phyloP scores from a whole-genome alignment of 2,329 filamentous ascomycete species.

The Stagonosporopsis rhizophila region DNA sequence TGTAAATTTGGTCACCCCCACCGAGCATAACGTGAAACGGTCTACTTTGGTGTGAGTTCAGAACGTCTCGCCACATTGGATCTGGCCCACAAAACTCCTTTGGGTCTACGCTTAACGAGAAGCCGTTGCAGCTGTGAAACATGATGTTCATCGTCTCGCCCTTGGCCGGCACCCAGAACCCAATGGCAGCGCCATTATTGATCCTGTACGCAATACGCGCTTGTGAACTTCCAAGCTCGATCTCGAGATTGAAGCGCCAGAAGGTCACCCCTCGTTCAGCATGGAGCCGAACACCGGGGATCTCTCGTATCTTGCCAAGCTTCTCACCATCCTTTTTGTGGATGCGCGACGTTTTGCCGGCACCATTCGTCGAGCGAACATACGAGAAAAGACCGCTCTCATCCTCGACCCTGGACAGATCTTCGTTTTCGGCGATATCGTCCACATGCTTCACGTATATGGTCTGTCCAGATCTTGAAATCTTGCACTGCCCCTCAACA shows the following conservation, averaged over 20 bases:
- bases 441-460: conserved; percentile 91
- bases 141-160: conserved; percentile 96
- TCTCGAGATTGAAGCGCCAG: conserved; percentile 95
- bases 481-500: conserved; percentile 83
- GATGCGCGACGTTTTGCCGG: conserved; percentile 55
- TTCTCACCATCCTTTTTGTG: conserved; percentile 77
- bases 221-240: conserved; percentile 80
- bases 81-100: conserved; percentile 89
- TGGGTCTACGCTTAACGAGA: conserved; percentile 79
- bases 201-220: conserved; percentile 94
- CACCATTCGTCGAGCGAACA: conserved; percentile 55
- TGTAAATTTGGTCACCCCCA: conserved; percentile 96
- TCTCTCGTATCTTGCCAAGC: conserved; percentile 79
- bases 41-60: conserved; percentile 88
- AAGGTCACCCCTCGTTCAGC: conserved; percentile 88
- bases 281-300: conserved; percentile 82
- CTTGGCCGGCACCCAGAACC: conserved; percentile 91
- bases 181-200: conserved; percentile 85
- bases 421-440: conserved; percentile 76
- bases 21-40: conserved; percentile 99
- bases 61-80: conserved; percentile 93
- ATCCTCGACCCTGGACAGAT: conserved; percentile 80
- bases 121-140: conserved; percentile 98
- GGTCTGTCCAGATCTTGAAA: conserved; percentile 83
- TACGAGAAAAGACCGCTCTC: conserved; percentile 84